Base-by-base conservation (phyloP, 306 rosid species). In the Cucurbita pepo region DNA sequence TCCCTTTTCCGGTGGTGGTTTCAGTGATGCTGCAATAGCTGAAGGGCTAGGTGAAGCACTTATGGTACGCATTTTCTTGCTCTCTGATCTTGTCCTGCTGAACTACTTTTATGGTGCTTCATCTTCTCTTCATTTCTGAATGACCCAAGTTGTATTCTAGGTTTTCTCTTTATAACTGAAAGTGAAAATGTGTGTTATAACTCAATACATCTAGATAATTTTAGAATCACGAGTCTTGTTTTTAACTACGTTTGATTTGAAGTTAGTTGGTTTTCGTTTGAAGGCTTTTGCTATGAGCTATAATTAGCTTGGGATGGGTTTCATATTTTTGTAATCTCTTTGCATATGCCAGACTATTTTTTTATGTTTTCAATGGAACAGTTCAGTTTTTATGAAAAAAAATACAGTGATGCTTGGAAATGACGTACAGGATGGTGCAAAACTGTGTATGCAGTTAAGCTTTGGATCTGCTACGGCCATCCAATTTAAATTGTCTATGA, bases 31-130 rank as follows among this genome's bases (percentile, higher is more conserved):
- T 69, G 99, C 99, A 73, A 86, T 91, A 76, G 97, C 95, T n/a
- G 99, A 94, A 86, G 99, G 99, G 80, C 96, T 94, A 65, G 82
- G 97, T 77, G 99, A 91, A 85, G 97, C 97, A 79, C 74, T 94
- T 52, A 89, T 91, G 99, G 99, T 89, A 79, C 70, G 82, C n/a
- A 21, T 73, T 22, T 73, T 50, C 77, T 74, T 48, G 30, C 30
- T 18, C 59, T 59, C 37, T 48, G 71, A 8, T 48, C 19, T 51
- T 30, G n/a, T 44, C 45, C 18, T 5, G 21, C 25, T 45, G 38
- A 45, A 25, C 22, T 58, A 7, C 6, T 10, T 57, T 13, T 56
- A n/a, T 55, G 43, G 54, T 8, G 66, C 16, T 58, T 58, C 3
- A 25, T 56, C 64, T 50, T 21, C 56, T 22, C n/a, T 14, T 57